Evolutionary conservation across 208 protist species (phyloP), one percentile per base, ranked within the genome.

Genomic region (Trypanosoma lewisi): DNA sequence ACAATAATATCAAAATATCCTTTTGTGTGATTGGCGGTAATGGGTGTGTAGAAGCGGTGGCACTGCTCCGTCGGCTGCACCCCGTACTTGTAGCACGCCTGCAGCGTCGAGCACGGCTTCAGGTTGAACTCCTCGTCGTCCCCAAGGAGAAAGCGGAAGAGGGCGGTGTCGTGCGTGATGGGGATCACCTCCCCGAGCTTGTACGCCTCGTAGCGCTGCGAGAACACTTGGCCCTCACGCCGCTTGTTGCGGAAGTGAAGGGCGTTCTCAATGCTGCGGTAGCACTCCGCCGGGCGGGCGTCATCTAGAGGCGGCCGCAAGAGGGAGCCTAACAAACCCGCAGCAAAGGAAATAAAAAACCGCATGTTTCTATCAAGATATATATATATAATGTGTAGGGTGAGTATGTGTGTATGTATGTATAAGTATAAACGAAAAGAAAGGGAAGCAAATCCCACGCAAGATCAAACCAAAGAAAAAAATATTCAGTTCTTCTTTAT

Each of bases 1-100:
- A 97, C 84, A 48, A 97, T 87, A 27, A 95, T 76, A 54, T 96
- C 88, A 73, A 97, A 95, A 48, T 93, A 89, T 14, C 93, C 93
- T 33, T 87, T 77, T 2, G 85, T 92, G 57, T 83, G 83, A 48
- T 94, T 94, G 6, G 83, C 67, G 11, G 89, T 95, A 5, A 95
- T 78, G 8, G 93, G 93, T 1, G 93, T 97, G 73, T 97, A 97
- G 65, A 93, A 93, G 61, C 93, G 88, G 36, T 93, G 78, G 28
- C 86, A 92, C 69, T 93, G 82, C 19, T 94, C 87, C 25, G 68
- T 87, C 9, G 81, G 79, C 63, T 95, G 87, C 42, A 88, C 82
- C 39, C 91, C 87, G 55, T 89, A 88, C 69, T 94, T 94, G 83
- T 91, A 93, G 67, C 88, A 92, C 37, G 88, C 86, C 73, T 95